Evolutionary conservation across 192 early-diverging fungal species (phyloP), one percentile per base, ranked within the genome.

Genomic region (Coemansia sp.): DNA sequence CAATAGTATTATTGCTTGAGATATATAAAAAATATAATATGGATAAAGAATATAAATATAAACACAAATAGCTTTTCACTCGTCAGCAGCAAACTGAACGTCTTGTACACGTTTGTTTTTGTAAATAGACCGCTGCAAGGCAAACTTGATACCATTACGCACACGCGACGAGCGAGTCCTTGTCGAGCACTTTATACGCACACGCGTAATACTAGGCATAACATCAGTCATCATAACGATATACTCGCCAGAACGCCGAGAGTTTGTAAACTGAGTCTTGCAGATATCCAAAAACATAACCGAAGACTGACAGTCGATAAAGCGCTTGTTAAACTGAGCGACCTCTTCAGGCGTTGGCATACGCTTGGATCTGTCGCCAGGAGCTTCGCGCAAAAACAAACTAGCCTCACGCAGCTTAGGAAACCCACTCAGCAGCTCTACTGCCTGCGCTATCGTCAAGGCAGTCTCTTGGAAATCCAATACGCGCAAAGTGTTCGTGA

Each of bases 211-310:
- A 38, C 64, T 66, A 18, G 40, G 24, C 15, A 75, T 38, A 18
- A 75, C 69, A 44, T 65, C 62, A 13, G 49, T 29, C n/a, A 75
- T 53, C 53, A 75, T 55, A 40, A 75, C 63, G 38, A 75, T 50
- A 24, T 40, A 66, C 67, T 75, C 73, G 3, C 31, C 73, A 4
- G 68, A 52, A 12, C 62, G 62, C 24, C 73, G 67, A 34, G 13
- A 34, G 44, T 44, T 69, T 0, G 16, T 13, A 55, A 70, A 76
- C 12, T 33, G 9, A 1, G 34, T 38, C 10, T 20, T 53, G 39
- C 24, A 11, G 18, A 76, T 70, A 22, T 64, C 40, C 41, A 76
- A 34, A 3, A 63, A 41, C 11, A 38, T 16, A n/a, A 65, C 47
- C 27, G 73, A 64, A 0, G 68, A 60, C 20, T 20, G 34, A 9